Percentiles rank a stretch among this genome's conserved stretches.
Conservation (phyloP, 257 asterid genomes). For the Buddleja alternifolia region DNA sequence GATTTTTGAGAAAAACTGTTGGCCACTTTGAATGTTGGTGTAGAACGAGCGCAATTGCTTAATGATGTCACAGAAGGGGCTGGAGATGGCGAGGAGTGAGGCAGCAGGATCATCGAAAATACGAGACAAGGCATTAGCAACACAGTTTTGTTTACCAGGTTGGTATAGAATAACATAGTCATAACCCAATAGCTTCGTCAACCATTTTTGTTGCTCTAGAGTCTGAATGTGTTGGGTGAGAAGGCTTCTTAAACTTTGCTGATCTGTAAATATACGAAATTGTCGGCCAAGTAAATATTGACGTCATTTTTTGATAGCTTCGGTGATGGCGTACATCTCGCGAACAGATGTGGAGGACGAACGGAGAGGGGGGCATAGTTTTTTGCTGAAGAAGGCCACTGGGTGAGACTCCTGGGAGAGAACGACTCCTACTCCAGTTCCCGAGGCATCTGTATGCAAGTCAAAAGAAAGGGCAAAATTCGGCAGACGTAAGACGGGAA, state of each 20-base stretch:
- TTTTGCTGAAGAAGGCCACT: conserved; percentile 6
- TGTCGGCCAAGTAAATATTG: background rate
- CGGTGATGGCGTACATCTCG: no score
- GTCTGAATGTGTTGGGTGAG: background rate
- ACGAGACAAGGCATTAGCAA: background rate
- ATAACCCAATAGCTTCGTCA: no score
- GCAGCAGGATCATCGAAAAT: background rate
- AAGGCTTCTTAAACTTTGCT: background rate
- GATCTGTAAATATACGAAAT: background rate
- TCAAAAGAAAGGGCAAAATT: background rate
- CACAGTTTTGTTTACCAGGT: background rate
- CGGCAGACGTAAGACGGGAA: background rate
- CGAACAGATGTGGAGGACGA: background rate
- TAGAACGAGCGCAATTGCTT: background rate
- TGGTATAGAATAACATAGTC: no score
- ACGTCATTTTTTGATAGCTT: background rate
- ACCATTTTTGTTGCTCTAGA: no score
- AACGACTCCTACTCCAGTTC: background rate
- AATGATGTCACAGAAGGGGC: background rate
- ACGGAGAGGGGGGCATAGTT: background rate
- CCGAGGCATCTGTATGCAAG: background rate
- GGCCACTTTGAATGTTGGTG: background rate
- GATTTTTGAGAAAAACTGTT: no score
- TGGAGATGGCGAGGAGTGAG: background rate
- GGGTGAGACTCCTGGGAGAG: no score